Conservation (phyloP, 805 yeast genomes). For the Yarrowia porcina region DNA sequence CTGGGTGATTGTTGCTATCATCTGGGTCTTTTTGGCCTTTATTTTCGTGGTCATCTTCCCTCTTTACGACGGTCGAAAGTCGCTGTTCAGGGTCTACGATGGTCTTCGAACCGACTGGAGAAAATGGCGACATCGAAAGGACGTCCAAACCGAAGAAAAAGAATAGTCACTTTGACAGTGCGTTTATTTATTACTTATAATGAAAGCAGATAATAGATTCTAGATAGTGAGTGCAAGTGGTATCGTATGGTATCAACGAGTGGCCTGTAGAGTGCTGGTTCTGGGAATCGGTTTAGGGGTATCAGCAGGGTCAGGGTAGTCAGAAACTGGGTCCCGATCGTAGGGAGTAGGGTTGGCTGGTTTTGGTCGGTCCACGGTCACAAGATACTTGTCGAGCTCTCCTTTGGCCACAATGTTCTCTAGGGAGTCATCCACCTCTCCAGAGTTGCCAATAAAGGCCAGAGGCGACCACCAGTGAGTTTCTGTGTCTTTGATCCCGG, state of each 20-base stretch:
- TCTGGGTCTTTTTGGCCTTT: conserved; percentile 58
- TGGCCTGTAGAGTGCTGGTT: not conserved
- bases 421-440: not conserved
- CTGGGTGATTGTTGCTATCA: conserved; percentile 70
- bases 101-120: not conserved
- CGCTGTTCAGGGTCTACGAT: not conserved
- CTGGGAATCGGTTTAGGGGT: not conserved
- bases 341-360: not conserved
- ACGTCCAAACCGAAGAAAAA: not conserved
- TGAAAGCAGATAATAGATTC: not conserved
- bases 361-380: not conserved
- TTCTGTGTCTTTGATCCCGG: not conserved
- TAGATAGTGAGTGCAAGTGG: too few relatives aligned
- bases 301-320: not conserved
- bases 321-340: not conserved
- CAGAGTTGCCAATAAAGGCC: not conserved
- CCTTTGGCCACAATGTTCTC: conserved; percentile 7
- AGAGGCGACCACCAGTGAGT: conserved; percentile 2
- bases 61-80: conserved; percentile 45
- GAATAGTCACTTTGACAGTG: not conserved
- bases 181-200: not conserved
- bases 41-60: conserved; percentile 43
- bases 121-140: not conserved
- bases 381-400: not conserved
- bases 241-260: not conserved